Base-by-base conservation (phyloP, 805 yeast genomes). In the Saturnispora quitensis region DNA sequence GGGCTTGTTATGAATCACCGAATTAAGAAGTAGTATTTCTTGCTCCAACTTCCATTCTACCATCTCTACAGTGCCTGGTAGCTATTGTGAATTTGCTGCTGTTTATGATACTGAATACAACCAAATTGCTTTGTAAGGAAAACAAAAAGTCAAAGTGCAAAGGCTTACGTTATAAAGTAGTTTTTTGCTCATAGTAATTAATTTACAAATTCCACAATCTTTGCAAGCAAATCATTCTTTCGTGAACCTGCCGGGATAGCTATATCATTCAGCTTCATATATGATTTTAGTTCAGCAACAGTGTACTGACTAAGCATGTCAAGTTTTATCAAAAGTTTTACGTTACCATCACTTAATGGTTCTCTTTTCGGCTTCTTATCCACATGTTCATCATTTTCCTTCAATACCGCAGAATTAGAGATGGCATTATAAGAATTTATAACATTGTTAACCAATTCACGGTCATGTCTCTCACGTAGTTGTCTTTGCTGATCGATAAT, bases 181-280 rank as follows among this genome's bases (percentile, higher is more conserved):
- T 10, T 12, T 6, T 12, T 9, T 36, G 40, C 40, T 36, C 40
- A 36, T 13, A 9, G 7, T 8, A 18, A 15, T 13, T 38, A 38
- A 17, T 24, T 43, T 53, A 59, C 44, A 49, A 58, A 65, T 9
- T 61, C 66, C 1, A 38, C 50, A 22, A 78, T 75, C 53, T 71
- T 74, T 8, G 66, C 69, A 17, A 77, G 65, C 62, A 76, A 60
- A 33, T 70, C 80, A 15, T 57, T 67, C 57, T 76, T 78, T 46
- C 65, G 71, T 1, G 66, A 58, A 0, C 72, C 80, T 27, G 56
- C 52, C 28, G 62, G 66, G 18, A 74, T 73, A 43, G 56, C 45
- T 27, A 60, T 65, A 42, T 66, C 65, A 55, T 73, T 69, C 24
- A 66, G 61, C 20, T 58, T 60, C 47, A 70, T 68, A 53, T 71